These are phyloP conservation scores for Entamoeba nuttalli DNA, from an alignment of 208 protist genomes.

Conservation along the genomic window DNA sequence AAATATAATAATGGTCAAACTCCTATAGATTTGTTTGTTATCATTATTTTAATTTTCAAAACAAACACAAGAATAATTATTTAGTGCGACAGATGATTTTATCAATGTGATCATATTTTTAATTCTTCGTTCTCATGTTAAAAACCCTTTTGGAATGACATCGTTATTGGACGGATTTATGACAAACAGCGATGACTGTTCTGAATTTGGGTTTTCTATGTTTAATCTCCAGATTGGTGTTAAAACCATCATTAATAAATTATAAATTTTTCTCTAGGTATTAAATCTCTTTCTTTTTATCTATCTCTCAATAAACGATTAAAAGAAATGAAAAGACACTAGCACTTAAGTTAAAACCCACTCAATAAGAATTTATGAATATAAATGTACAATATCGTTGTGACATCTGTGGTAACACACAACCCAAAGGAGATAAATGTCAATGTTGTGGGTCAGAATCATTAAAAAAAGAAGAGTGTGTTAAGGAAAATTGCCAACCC, in stretches of 20 bases:
- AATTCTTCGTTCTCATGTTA: not conserved
- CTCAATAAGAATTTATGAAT: no score
- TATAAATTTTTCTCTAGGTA: no score
- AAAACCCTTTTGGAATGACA: not conserved
- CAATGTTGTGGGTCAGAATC: not conserved
- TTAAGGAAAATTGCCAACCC: no score
- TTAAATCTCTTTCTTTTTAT: no score
- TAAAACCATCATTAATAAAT: not conserved
- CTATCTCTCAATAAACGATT: no score
- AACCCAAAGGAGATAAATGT: not conserved
- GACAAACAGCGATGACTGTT: not conserved
- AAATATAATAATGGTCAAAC: not conserved
- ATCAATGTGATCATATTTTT: not conserved
- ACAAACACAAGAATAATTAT: not conserved
- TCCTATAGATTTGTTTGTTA: not conserved
- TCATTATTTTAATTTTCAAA: not conserved
- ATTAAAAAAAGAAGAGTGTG: not conserved
- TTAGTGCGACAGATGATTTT: not conserved
- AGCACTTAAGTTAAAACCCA: no score
- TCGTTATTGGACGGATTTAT: not conserved
- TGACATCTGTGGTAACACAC: not conserved
- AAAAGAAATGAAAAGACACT: no score
- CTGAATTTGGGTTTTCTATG: not conserved
- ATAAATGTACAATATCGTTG: not conserved
- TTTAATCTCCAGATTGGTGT: not conserved